Evolutionary conservation across 495 filamentous ascomycete genomes (phyloP).

Genomic region (Penicillium coprophilum): DNA sequence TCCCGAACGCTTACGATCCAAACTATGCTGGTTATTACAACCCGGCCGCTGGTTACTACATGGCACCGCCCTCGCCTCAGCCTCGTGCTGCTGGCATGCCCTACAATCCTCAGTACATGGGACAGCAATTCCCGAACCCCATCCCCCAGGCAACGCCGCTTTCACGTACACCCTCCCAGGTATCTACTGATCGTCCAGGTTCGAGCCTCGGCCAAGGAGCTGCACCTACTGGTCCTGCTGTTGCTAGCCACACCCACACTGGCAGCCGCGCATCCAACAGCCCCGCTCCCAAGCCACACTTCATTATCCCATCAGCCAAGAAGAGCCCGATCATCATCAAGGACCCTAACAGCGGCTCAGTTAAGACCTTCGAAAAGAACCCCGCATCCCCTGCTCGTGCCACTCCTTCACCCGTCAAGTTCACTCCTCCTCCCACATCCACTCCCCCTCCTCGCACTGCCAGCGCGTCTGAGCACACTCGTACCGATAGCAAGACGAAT

Average conservation of each 20-base stretch:
- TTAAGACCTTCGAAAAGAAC: slow-evolving; percentile 59
- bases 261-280: slow-evolving; percentile 57
- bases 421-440: slow-evolving; percentile 61
- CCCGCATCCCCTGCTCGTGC: slow-evolving; percentile 55
- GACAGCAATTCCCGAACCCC: slow-evolving; percentile 20
- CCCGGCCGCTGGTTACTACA: slow-evolving; percentile 38
- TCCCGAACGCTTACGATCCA: slow-evolving; percentile 46
- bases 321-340: slow-evolving; percentile 77
- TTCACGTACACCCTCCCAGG: slow-evolving; percentile 80
- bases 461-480: slow-evolving; percentile 56
- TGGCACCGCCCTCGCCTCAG: slow-evolving; percentile 52
- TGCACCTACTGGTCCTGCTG: slow-evolving; percentile 57
- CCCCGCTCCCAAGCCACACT: slow-evolving; percentile 49
- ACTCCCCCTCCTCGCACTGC: slow-evolving; percentile 59
- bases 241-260: slow-evolving; percentile 57
- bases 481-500: slow-evolving; percentile 56
- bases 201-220: slow-evolving; percentile 74
- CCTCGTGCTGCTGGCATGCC: slow-evolving; percentile 54
- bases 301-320: slow-evolving; percentile 56
- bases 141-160: slow-evolving; percentile 62
- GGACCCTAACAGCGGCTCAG: slow-evolving; percentile 66
- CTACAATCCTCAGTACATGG: slow-evolving; percentile 47
- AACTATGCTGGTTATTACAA: slow-evolving; percentile 48
- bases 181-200: slow-evolving; percentile 72
- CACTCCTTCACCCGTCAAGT: slow-evolving; percentile 59